Base-by-base conservation (phyloP, 257 asterid genomes). In the Penstemon newberryi region DNA sequence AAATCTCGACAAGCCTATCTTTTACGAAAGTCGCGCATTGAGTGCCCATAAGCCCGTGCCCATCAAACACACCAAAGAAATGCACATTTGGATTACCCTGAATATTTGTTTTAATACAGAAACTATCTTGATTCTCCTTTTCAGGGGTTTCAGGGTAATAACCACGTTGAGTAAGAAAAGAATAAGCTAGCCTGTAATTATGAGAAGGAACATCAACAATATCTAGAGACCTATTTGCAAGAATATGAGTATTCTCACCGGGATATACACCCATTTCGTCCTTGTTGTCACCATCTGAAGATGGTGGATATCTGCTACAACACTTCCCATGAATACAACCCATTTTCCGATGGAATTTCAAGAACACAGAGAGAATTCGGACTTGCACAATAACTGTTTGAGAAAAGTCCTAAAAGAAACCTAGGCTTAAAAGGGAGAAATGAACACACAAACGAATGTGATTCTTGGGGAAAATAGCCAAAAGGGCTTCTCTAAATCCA, bases 31-130 rank as follows among this genome's bases (percentile, higher is more conserved):
- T 62, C 3, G 98, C 86, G 77, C 98, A 92, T 54, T 88, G 87
- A 1, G 98, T 69, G 60, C 98, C 98, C 66, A 70, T 78, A 42
- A 78, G 67, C 38, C 98, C 98, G 60, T 92, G 98, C 69, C 98
- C 98, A 73, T 92, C 98, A 80, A 88, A 92, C 69, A 92, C 98
- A 56, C 98, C 98, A 73, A 86, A 90, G 89, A 92, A 92, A 82
- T 92, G 98, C 54, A 84, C 93, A 86, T 90, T 84, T 18, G 91
- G 95, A 73, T 88, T 88, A 42, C 86, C 94, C 78, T 82, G 91
- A 56, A 92, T 57, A 60, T 76, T 76, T 5, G 95, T 90, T 73
- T 55, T 82, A 55, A 92, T 72, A 67, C 91, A 88, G 73, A 67
- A 90, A 70, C 95, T 83, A 74, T 92, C 98, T 75, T 92, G 97